Evolutionary conservation across 495 filamentous ascomycete species (phyloP), one percentile per base, ranked within the genome.

Genomic region (Xylaria curta): DNA sequence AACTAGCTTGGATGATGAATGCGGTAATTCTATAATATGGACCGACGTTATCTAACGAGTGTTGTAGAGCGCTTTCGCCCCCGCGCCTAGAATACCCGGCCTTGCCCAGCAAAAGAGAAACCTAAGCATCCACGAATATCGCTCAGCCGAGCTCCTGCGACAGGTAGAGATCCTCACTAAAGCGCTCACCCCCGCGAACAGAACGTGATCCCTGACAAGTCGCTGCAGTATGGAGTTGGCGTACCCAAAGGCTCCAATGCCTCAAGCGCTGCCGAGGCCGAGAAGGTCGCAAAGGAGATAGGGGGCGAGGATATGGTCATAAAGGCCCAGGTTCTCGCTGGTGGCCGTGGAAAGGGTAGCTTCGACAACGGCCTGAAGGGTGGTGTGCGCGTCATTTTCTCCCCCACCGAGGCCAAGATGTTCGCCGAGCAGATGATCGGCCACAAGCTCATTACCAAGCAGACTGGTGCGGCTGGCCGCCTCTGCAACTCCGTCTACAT

Each of bases 381-480:
- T 80, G 96, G 96, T 85, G 96, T 99, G 75, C 91, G 96, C 74
- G 94, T 99, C 78, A 97, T 99, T 82, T 98, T 97, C 89, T 98
- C 95, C 89, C 84, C 82, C 62, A 87, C 86, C 78, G 83, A 87
- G 87, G 96, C 96, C 80, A 94, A 93, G 86, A 97, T 98, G 91
- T 97, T 99, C 79, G 95, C 96, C 78, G 90, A 93, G 73, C 94
- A 99, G 85, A 99, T 99, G 96, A 98, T 99, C 84, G 96, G 96
- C 75, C 96, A 99, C 83, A 97, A 97, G 85, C 94, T 99, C 84
- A 91, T 99, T 83, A 99, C 96, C 82, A 99, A 99, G 89, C 96
- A 99, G 87, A 99, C 97, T 66, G 96, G 96, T 79, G 92, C 94
- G 71, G 85, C 81, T 72, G 96, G 96, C 79, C 93, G 95, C 81